phyloP scores from a whole-genome alignment of 139 green algal genomes.

The Chlorella sorokiniana region DNA sequence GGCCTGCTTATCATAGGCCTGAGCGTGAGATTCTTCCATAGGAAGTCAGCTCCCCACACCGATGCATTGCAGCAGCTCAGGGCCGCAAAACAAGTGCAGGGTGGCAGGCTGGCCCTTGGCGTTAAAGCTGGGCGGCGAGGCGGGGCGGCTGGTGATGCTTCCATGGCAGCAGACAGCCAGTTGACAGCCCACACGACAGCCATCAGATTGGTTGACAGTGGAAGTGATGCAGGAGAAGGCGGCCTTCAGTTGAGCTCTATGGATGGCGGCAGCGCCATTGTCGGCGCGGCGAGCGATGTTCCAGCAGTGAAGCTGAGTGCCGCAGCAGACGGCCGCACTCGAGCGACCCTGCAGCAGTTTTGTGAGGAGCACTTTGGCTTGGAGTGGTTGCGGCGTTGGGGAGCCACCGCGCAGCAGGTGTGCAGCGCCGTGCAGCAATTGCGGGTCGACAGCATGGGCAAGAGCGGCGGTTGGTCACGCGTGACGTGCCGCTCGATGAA shows the following conservation, averaged over 20 bases:
- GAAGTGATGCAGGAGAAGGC: no score
- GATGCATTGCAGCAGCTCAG: conserved; percentile 15
- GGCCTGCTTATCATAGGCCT: conserved; percentile 17
- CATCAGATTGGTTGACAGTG: no score
- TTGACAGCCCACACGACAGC: neutral
- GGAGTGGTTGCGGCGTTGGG: conserved; percentile 38
- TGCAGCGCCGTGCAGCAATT: conserved; percentile 14
- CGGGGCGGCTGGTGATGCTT: neutral
- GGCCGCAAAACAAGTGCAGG: neutral
- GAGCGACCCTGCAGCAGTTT: conserved; percentile 7
- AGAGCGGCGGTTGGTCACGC: neutral
- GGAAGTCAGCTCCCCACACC: neutral
- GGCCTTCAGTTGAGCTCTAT: neutral
- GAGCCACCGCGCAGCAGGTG: conserved; percentile 12
- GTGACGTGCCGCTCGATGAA: conserved; percentile 17
- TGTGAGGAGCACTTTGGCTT: conserved; percentile 45
- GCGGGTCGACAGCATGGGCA: neutral
- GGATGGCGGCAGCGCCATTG: neutral
- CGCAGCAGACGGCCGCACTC: neutral
- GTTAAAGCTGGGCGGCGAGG: neutral
- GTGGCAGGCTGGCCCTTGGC: neutral
- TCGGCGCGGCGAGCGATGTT: neutral
- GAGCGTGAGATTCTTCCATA: conserved; percentile 1
- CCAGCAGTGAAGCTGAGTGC: no score
- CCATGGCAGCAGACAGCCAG: neutral